Base-by-base conservation (phyloP, 2,329 filamentous ascomycete genomes). In the Endocalyx cinctus region DNA sequence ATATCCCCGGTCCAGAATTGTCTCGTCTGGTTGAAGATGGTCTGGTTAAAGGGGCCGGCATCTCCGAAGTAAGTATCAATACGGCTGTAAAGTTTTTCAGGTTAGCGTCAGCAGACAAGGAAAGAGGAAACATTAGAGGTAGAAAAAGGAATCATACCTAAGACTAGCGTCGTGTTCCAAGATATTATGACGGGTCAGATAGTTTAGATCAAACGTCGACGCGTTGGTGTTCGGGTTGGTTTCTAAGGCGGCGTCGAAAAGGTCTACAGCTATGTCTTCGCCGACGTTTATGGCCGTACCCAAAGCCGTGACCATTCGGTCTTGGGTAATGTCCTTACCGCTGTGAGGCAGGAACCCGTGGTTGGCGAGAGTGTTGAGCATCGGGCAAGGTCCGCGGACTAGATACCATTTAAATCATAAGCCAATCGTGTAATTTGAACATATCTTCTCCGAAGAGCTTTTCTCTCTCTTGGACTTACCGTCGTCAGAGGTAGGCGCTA, bases 301-400 rank as follows among this genome's bases (percentile, higher is more conserved):
- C 20, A 75, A 42, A 15, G 52, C 69, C 6, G 53, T 42, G 6
- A 68, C 44, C 0, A 61, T 57, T 14, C 55, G 57, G 29, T 59
- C 48, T 20, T 53, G 43, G 10, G 60, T 65, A 32, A 71, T 52
- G 43, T 66, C 57, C 27, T 52, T 56, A 25, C 69, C 69, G 33
- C 67, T 48, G 30, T 59, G 69, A 4, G 65, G 67, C 1, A 74
- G 58, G 35, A 65, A 69, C 11, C 62, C 63, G 38, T 73, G 65
- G 44, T 73, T 74, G 5, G 68, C 63, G n/a, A 74, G 52, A 0
- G 69, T 63, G 46, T 74, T 74, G 35, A 73, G 52, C 60, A 70
- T 69, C 1, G 70, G 69, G 37, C 69, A 74, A 19, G 68, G 66
- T 1, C 60, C 57, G 12, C 59, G 54, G n/a, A 57, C 55, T 62